Base-by-base conservation (phyloP, 257 asterid species). In the Catharanthus roseus region DNA sequence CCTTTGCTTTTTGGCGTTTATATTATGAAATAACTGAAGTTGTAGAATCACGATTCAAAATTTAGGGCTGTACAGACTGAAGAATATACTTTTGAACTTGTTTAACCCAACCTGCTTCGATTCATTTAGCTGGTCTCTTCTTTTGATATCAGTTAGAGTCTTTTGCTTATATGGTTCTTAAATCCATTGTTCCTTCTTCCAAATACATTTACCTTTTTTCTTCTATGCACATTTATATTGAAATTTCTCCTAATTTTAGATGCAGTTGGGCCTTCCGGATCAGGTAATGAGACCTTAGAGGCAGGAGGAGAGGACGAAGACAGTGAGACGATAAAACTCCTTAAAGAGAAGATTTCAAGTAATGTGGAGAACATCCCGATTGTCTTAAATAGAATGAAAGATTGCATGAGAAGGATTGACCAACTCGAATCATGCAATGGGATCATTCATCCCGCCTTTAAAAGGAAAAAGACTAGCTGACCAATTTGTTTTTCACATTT, bases 381-480 rank as follows among this genome's bases (percentile, higher is more conserved):
- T 56, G 78, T 85, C 57, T 77, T 85, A 82, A 86, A 84, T 72
- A 88, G 89, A 84, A 80, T 86, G 91, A 88, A 88, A 76, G 95
- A 88, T 68, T 85, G 73, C 70, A 85, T 83, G 86, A 73, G 54
- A 24, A 83, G 79, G 84, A 89, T 89, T 36, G 87, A 86, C 80
- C 79, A 83, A 71, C 75, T 86, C 61, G 87, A 83, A 57, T 83
- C 92, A 0, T 62, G 75, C 47, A 71, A 74, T 13, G 77, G 71
- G 63, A 60, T 80, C 72, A 86, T 89, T 67, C 88, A 80, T 71
- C 93, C 90, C 3, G 90, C 79, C 70, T 91, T 93, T 66, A 85
- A 88, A 86, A 80, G 88, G 82, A 91, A 86, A 78, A 67, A 81
- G 51, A 70, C 71, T 26, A 67, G 60, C 82, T 85, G 79, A 87